Percentiles rank a stretch among this genome's conserved stretches.
phyloP scores from a whole-genome alignment of 371 early-diverging fungal species.

The Massospora cicadina region DNA sequence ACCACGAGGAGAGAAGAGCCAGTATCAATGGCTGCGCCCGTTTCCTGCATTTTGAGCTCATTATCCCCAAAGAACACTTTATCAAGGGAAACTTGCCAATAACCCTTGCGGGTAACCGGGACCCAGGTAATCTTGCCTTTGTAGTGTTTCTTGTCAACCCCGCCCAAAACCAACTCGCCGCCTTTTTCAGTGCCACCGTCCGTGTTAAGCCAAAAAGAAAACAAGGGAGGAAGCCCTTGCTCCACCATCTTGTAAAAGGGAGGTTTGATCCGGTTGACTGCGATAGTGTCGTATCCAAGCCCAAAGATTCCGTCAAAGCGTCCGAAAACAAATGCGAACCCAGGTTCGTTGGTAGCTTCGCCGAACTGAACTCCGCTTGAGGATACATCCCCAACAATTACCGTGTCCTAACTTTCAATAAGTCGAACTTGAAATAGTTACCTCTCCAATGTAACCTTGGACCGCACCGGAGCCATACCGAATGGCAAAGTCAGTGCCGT shows the following conservation, averaged over 20 bases:
- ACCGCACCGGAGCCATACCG: conserved; percentile 82
- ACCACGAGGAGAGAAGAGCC: conserved; percentile 65
- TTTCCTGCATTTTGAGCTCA: conserved; percentile 26
- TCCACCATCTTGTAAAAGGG: conserved; percentile 83
- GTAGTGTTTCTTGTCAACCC: conserved; percentile 44
- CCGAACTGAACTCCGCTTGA: conserved; percentile 63
- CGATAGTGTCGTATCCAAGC: conserved; percentile 73
- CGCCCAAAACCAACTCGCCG: conserved; percentile 78
- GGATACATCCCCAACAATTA: conserved; percentile 48
- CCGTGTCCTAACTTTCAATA: conserved; percentile 26
- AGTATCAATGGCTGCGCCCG: conserved; percentile 68
- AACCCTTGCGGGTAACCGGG: conserved; percentile 67
- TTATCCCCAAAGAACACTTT: conserved; percentile 51
- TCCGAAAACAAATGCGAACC: conserved; percentile 67
- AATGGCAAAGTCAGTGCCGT: conserved; percentile 82
- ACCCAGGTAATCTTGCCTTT: conserved; percentile 59
- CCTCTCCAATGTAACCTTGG: conserved; percentile 71
- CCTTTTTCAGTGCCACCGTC: conserved; percentile 33
- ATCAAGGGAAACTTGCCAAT: conserved; percentile 83
- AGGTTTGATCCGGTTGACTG: conserved; percentile 67
- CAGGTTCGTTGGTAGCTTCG: conserved; percentile 83
- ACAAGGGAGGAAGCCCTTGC: conserved; percentile 51
- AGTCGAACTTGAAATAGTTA: conserved; percentile 14
- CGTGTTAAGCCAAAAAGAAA: conserved; percentile 62
- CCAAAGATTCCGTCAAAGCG: conserved; percentile 90